Evolutionary conservation across 2,329 filamentous ascomycete genomes (phyloP), one percentile per base, ranked within the genome.

Genomic region (Boeremia lycopersici): DNA sequence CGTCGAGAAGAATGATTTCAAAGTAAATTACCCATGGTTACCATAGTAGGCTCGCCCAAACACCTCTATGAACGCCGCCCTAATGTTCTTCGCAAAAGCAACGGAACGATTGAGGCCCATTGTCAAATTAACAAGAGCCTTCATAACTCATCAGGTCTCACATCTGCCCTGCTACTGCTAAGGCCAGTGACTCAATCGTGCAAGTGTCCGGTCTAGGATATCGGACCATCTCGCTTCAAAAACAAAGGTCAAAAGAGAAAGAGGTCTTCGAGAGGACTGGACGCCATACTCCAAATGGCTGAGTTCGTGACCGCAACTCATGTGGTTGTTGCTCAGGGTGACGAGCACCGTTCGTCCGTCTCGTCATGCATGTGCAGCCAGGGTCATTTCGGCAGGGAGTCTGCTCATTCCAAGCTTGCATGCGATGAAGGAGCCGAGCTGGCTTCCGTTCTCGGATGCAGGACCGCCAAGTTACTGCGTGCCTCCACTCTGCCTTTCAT

Each of bases 31-130:
- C 35, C 36, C 52, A 28, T 42, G 31, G 25, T 31, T 35, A 45
- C 41, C 36, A 47, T 50, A 46, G 28, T 38, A 55, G 42, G 53
- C 39, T 51, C 47, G 53, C 43, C 43, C 15, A 19, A 55, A 60
- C 62, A 69, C 61, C 67, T 72, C 69, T 72, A 70, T 63, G 26
- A 65, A 70, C 67, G 59, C 67, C 64, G 47, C 57, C 65, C 66
- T 67, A 62, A 57, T 45, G 50, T 48, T 62, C 58, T 62, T 60
- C 47, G 43, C 48, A 43, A 51, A 50, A 51, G 48, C 50, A 47
- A 46, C 34, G 15, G 26, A 44, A 44, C 28, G 34, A 47, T 19
- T 17, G 47, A 51, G 38, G 47, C 33, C 50, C 34, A 25, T 17
- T 23, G 29, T 39, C 26, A 23, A 23, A 23, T 23, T 23, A 23